These are phyloP conservation scores for Starmerella bacillaris DNA, from an alignment of 805 yeast species.

Conservation along the genomic window DNA sequence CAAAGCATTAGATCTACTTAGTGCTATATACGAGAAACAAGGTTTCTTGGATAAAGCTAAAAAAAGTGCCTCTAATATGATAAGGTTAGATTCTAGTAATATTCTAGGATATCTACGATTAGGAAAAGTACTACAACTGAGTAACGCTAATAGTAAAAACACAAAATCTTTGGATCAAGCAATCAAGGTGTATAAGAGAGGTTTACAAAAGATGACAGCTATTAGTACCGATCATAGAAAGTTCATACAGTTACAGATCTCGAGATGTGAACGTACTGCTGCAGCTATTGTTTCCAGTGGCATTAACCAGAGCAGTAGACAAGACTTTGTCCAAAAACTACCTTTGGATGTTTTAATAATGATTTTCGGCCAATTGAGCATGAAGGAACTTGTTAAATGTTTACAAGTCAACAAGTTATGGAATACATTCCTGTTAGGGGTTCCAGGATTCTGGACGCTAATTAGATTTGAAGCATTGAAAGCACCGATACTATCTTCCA, in stretches of 20 bases:
- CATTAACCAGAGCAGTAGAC: not conserved
- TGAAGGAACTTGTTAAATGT: slow-evolving; percentile 5
- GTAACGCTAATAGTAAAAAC: slow-evolving; percentile 1
- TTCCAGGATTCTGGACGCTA: slow-evolving; percentile 11
- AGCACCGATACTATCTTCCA: not conserved
- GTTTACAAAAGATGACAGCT: slow-evolving; percentile 5
- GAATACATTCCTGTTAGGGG: slow-evolving; percentile 6
- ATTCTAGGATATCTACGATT: slow-evolving; percentile 15
- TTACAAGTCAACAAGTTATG: slow-evolving; percentile 7
- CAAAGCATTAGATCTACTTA: slow-evolving; percentile 10
- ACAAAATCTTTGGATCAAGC: slow-evolving; percentile 6
- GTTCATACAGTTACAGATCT: slow-evolving; percentile 6
- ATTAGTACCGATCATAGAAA: not conserved
- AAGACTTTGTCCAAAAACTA: slow-evolving; percentile 4
- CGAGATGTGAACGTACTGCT: not conserved
- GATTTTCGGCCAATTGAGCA: slow-evolving; percentile 7
- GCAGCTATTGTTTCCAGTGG: not conserved
- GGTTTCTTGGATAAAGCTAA: slow-evolving; percentile 9
- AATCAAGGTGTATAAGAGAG: slow-evolving; percentile 9
- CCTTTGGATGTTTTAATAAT: slow-evolving; percentile 10
- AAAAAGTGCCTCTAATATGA: slow-evolving; percentile 8
- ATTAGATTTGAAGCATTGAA: slow-evolving; percentile 2
- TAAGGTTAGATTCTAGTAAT: slow-evolving; percentile 6
- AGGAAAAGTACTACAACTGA: slow-evolving; percentile 12
- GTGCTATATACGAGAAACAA: slow-evolving; percentile 12